These are phyloP conservation scores for Nicotiana benthamiana DNA, from an alignment of 257 asterid species.

Conservation along the genomic window DNA sequence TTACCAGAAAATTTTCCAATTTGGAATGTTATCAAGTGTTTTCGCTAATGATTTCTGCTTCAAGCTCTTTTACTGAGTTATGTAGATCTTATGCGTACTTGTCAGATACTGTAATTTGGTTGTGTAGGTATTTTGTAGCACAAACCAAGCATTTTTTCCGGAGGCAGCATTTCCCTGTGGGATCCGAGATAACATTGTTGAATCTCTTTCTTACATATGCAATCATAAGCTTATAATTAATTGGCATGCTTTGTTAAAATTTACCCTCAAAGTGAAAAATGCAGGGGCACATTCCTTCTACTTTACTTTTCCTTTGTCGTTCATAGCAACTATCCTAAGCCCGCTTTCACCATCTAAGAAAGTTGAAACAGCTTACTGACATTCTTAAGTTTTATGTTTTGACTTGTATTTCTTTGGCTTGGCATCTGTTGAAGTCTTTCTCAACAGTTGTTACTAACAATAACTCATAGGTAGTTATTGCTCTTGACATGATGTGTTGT, in stretches of 20 bases:
- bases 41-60: not conserved
- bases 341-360: not conserved
- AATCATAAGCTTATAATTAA: not conserved
- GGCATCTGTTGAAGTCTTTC: not conserved
- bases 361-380: not conserved
- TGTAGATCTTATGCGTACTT: not conserved
- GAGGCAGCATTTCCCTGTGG: not conserved
- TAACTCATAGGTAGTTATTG: not conserved
- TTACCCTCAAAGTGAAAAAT: not conserved
- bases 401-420: not conserved
- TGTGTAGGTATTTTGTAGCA: not conserved
- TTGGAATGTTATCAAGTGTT: not conserved
- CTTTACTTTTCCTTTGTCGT: not conserved
- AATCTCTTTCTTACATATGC: not conserved
- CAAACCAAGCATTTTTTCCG: not conserved
- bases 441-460: not conserved
- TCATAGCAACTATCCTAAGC: not conserved
- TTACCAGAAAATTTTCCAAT: not conserved
- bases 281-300: not conserved
- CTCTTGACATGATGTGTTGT: not conserved
- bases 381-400: not conserved
- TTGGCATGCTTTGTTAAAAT: not conserved
- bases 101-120: slow-evolving; percentile 2
- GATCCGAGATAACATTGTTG: not conserved
- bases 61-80: not conserved